Percentiles rank a stretch among this genome's conserved stretches.
Conservation (phyloP, 2,329 filamentous ascomycete species). For the Trichophyton benhamiae region DNA sequence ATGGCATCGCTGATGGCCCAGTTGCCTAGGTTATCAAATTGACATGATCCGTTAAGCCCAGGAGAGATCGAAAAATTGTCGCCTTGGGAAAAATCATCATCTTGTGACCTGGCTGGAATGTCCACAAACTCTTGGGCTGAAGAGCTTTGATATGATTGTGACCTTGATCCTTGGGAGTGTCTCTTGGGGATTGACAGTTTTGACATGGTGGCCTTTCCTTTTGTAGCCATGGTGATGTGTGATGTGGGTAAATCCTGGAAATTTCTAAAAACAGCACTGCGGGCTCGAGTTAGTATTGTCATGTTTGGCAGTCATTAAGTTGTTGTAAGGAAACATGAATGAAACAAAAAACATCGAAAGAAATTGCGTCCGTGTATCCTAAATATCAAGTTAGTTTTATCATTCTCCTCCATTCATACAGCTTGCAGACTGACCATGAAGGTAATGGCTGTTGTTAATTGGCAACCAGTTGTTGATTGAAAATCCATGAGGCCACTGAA, state of each 20-base stretch:
- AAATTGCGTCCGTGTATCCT: not conserved
- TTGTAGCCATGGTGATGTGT: constrained; percentile 24
- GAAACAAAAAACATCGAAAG: not conserved
- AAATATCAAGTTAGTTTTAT: not conserved
- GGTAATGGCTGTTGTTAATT: not conserved
- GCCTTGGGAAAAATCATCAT: constrained; percentile 33
- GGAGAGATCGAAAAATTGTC: constrained; percentile 33
- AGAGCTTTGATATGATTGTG: constrained; percentile 23
- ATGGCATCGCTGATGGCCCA: constrained; percentile 28
- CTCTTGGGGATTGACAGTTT: constrained; percentile 26
- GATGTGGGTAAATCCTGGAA: not conserved
- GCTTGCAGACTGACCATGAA: not conserved
- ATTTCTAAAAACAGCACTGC: constrained; percentile 4
- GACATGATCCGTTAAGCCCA: constrained; percentile 23
- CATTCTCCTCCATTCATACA: not conserved
- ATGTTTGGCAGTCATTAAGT: not conserved
- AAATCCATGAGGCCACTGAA: constrained; percentile 1
- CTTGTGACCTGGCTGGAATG: constrained; percentile 30
- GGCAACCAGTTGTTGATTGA: not conserved
- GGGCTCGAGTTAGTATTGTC: constrained; percentile 9
- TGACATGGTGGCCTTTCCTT: constrained; percentile 27
- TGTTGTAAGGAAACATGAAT: not conserved
- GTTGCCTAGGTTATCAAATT: constrained; percentile 25
- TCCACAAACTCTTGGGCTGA: constrained; percentile 28
- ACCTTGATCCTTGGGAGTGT: constrained; percentile 23